Percentiles rank a stretch among this genome's conserved stretches.
phyloP scores from a whole-genome alignment of 257 asterid species.

The Solanum boliviense region DNA sequence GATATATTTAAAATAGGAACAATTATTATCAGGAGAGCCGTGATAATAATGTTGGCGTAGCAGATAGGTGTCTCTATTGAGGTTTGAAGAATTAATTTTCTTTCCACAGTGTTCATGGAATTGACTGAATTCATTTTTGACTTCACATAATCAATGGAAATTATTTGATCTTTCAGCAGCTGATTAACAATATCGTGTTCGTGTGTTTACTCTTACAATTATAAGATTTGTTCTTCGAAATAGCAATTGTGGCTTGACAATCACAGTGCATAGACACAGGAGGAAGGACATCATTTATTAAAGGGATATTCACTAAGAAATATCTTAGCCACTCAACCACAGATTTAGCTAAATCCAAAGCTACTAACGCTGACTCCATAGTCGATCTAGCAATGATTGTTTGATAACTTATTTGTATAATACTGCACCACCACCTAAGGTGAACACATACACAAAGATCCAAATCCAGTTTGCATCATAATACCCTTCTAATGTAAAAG shows the following conservation, averaged over 20 bases:
- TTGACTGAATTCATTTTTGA: background rate
- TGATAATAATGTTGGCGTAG: background rate
- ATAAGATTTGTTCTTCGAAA: background rate
- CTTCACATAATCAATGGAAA: background rate
- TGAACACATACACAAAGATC: background rate
- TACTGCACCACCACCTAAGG: background rate
- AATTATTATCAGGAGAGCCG: background rate
- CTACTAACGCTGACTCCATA: background rate
- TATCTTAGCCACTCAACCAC: background rate
- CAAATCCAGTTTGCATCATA: background rate
- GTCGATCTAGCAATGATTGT: background rate
- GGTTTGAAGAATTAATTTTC: background rate
- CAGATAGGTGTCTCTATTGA: background rate
- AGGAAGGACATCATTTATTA: background rate
- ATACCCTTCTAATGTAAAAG: background rate
- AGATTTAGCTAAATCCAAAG: background rate
- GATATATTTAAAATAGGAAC: conserved; percentile 7
- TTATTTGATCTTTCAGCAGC: background rate
- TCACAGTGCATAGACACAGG: background rate
- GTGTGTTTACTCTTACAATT: background rate
- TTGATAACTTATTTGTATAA: background rate
- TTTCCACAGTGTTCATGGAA: background rate
- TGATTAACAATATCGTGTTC: background rate
- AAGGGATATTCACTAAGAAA: background rate
- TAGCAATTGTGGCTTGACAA: background rate